Percentiles rank a stretch among this genome's conserved stretches.
Evolutionary conservation across 2,329 filamentous ascomycete genomes (phyloP).

Genomic region (Phialophora macrospora): DNA sequence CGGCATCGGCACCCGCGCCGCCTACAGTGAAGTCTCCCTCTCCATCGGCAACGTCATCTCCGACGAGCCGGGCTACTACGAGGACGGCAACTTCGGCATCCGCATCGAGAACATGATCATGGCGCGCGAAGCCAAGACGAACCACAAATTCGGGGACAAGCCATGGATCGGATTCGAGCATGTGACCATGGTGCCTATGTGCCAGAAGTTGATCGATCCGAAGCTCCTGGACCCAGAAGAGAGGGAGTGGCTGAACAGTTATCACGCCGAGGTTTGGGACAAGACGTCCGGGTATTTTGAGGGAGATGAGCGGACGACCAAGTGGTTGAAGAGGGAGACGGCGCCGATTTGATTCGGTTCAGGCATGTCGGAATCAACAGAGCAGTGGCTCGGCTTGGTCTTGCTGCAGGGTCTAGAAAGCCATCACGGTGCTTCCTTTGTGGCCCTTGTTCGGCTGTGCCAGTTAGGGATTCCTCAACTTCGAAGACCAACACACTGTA

Average conservation of each 20-base stretch:
- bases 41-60: slow-evolving; percentile 93
- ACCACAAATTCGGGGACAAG: slow-evolving; percentile 88
- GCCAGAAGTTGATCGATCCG: slow-evolving; percentile 81
- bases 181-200: slow-evolving; percentile 96
- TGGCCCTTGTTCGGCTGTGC: neutral
- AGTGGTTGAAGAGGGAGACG: slow-evolving; percentile 80
- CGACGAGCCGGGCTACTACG: slow-evolving; percentile 95
- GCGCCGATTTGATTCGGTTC: slow-evolving; percentile 29
- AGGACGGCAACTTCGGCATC: slow-evolving; percentile 92
- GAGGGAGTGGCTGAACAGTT: slow-evolving; percentile 84
- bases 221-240: slow-evolving; percentile 73
- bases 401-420: neutral
- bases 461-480: neutral
- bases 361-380: neutral
- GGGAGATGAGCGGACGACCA: slow-evolving; percentile 70
- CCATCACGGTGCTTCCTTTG: neutral
- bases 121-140: slow-evolving; percentile 84
- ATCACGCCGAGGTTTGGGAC: slow-evolving; percentile 77
- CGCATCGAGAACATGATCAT: slow-evolving; percentile 96
- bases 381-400: neutral
- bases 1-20: slow-evolving; percentile 88
- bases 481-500: neutral
- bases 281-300: slow-evolving; percentile 81
- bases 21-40: slow-evolving; percentile 88
- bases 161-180: slow-evolving; percentile 94